Conservation (phyloP, 202 grass and related monocot genomes). For the Bolboschoenoplectus hybrid region DNA sequence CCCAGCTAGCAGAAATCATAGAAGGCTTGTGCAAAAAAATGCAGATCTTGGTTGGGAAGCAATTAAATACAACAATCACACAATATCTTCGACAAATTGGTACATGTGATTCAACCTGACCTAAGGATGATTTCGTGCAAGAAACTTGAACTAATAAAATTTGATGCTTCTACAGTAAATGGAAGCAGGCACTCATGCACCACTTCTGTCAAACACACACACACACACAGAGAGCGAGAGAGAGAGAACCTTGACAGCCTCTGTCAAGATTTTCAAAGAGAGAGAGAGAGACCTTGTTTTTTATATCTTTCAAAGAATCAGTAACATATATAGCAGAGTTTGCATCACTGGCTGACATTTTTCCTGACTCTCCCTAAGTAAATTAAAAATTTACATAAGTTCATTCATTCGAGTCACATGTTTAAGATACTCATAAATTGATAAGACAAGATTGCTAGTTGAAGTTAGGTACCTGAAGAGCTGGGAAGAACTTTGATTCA, state of each 20-base stretch:
- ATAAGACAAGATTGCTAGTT: slow-evolving; percentile 17
- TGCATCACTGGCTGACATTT: slow-evolving; percentile 97
- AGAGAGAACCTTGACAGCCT: slow-evolving; percentile 42
- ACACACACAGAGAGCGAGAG: neutral
- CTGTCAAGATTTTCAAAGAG: neutral
- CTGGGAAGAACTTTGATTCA: slow-evolving; percentile 96
- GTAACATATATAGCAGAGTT: slow-evolving; percentile 99
- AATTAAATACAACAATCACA: slow-evolving; percentile 14
- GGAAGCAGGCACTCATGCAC: neutral
- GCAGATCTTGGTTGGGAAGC: neutral
- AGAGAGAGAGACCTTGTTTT: slow-evolving; percentile 62
- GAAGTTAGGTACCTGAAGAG: slow-evolving; percentile 80
- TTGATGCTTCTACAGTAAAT: neutral
- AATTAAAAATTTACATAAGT: slow-evolving; percentile 39
- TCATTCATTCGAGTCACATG: slow-evolving; percentile 26
- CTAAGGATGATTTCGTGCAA: neutral
- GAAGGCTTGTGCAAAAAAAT: slow-evolving; percentile 3
- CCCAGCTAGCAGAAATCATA: neutral
- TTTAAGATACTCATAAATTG: slow-evolving; percentile 31
- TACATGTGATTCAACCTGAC: neutral
- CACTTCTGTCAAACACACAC: neutral
- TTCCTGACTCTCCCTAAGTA: slow-evolving; percentile 80
- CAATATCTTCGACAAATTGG: neutral
- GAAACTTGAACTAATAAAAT: neutral
- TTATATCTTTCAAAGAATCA: slow-evolving; percentile 84